Conservation (phyloP, 1,139 yeast species). For the Yamadazyma kanchanaburiensis region DNA sequence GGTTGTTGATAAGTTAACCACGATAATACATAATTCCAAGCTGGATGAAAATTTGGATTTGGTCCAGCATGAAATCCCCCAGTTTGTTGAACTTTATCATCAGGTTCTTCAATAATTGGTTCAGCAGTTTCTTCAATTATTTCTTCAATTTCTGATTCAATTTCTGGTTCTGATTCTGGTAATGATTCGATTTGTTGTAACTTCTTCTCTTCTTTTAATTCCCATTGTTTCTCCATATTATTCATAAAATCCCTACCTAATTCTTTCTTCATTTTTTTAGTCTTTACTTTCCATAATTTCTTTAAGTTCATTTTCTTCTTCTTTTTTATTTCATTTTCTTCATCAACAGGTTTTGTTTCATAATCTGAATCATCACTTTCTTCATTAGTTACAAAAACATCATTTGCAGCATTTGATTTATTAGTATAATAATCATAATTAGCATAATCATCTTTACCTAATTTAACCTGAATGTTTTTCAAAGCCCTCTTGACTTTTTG, state of each 20-base stretch:
- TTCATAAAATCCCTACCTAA: conserved; percentile 30
- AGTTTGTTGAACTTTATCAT: conserved; percentile 5
- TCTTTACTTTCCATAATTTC: conserved; percentile 21
- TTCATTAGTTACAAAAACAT: conserved; percentile 10
- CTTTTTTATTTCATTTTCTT: conserved; percentile 8
- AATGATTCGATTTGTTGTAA: conserved; percentile 10
- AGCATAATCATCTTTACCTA: conserved; percentile 32
- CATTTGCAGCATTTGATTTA: conserved; percentile 9
- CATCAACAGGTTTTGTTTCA: conserved; percentile 11
- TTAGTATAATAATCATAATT: conserved; percentile 37
- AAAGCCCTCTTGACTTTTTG: conserved; percentile 26
- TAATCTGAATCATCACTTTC: conserved; percentile 20
- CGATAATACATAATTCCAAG: conserved; percentile 37
- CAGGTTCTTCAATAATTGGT: conserved; percentile 11
- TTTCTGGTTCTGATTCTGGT: conserved; percentile 4
- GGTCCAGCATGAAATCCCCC: conserved; percentile 18
- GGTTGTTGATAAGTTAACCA: conserved; percentile 31
- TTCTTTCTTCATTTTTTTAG: conserved; percentile 27
- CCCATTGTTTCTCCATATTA: conserved; percentile 23
- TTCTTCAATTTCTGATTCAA: conserved; percentile 1
- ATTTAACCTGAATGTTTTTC: conserved; percentile 24
- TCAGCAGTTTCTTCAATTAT: conserved; percentile 4
- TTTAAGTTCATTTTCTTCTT: conserved; percentile 26
- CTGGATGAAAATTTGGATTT: conserved; percentile 30
- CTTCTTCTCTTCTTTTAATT: conserved; percentile 15